Percentiles rank a stretch among this genome's conserved stretches.
Conservation (phyloP, 1,284 basidiomycete species). For the Apiotrichum gamsii region DNA sequence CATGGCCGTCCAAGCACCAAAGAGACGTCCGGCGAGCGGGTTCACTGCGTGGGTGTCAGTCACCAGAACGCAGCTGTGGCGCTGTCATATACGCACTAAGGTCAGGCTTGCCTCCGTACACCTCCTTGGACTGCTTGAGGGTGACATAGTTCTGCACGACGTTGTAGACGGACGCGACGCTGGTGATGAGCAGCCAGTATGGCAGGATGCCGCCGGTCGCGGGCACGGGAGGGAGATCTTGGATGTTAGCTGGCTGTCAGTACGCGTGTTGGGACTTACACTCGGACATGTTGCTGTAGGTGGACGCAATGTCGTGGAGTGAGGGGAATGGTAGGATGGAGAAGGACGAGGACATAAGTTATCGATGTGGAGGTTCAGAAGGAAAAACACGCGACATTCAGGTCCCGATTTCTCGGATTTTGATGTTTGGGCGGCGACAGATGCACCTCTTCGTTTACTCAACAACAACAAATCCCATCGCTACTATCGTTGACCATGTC, state of each 20-base stretch:
- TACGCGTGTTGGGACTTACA: not conserved
- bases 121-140: conserved; percentile 64
- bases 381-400: not conserved
- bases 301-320: not conserved
- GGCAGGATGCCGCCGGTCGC: conserved; percentile 61
- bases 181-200: conserved; percentile 76
- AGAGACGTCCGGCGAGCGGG: conserved; percentile 73
- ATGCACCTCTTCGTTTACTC: no score
- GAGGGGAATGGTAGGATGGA: not conserved
- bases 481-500: no score
- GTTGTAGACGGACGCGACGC: conserved; percentile 73
- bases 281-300: not conserved
- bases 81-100: conserved; percentile 43
- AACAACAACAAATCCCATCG: no score
- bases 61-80: not conserved
- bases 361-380: not conserved
- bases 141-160: conserved; percentile 73
- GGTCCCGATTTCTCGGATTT: no score
- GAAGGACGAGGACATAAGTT: not conserved
- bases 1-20: conserved; percentile 80
- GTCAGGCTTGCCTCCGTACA: conserved; percentile 61
- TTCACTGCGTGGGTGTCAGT: conserved; percentile 65
- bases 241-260: not conserved
- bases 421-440: no score
- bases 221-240: conserved; percentile 28